Base-by-base conservation (phyloP, 208 protist species). In the Leishmania lainsoni region DNA sequence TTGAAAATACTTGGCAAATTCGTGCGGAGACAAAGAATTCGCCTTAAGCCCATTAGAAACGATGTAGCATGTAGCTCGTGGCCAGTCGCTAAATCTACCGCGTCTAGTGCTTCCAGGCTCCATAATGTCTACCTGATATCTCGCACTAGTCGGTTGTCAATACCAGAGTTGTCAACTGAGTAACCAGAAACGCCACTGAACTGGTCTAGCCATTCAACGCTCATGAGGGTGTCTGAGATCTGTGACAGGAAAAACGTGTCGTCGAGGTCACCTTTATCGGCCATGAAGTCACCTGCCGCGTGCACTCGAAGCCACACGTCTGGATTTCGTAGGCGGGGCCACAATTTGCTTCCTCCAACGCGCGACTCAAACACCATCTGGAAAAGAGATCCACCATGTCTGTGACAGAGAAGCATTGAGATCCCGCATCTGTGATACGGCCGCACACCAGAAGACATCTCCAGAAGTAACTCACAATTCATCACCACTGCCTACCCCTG, bases 361-460 rank as follows among this genome's bases (percentile, higher is more conserved):
- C 77, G 88, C 3, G 75, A 69, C 42, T 86, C 86, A 65, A 83
- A 90, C 1, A 63, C 56, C 0, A 63, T 75, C 14, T 83, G 61
- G 16, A 83, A 83, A 54, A 89, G 69, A 39, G 78, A 63, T 16
- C 82, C 83, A 52, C 83, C 79, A 12, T 76, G 45, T 22, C 84
- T 80, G 0, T 87, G 87, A 35, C 32, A 69, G 16, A 54, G 2
- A 58, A 85, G 84, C 5, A 83, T 90, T 0, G 72, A 83, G 20
- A 80, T 87, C 87, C 80, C 16, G 81, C 85, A 56, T 82, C 86
- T 14, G 87, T 90, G 35, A 92, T 89, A 61, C 87, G 83, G 16
- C 59, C 75, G 54, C 77, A 87, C 0, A 89, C 71, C 12, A 85
- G 80, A 48, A 75, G 76, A 6, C 63, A 68, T 6, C 54, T 5